phyloP scores from a whole-genome alignment of 306 rosid species.

The Cyamopsis tetragonoloba region DNA sequence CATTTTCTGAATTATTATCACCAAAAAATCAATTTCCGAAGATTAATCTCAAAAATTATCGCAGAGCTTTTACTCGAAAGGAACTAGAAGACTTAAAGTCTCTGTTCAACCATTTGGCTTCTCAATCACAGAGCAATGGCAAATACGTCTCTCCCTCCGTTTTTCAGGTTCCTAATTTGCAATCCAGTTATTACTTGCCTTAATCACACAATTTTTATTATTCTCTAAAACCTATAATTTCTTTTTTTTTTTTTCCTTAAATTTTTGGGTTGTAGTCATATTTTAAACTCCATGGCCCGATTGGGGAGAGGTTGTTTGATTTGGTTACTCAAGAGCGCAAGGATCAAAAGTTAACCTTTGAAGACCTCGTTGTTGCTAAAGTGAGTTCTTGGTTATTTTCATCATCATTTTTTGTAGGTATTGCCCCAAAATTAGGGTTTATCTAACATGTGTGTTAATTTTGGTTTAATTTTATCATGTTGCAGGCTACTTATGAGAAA shows the following conservation, averaged over 20 bases:
- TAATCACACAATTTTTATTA: not conserved
- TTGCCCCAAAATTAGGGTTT: not conserved
- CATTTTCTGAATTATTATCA: not conserved
- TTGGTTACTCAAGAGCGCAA: slow-evolving; percentile 68
- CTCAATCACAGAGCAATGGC: slow-evolving; percentile 57
- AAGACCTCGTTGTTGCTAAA: slow-evolving; percentile 83
- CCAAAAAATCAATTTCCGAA: not conserved
- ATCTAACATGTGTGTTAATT: not conserved
- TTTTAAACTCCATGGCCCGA: slow-evolving; percentile 59
- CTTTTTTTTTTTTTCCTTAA: not conserved
- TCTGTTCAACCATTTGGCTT: slow-evolving; percentile 50
- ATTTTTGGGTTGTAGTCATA: slow-evolving; percentile 33
- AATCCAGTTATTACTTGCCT: not conserved
- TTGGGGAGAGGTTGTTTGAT: slow-evolving; percentile 74
- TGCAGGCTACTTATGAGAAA: slow-evolving; percentile 78
- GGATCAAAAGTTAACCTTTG: slow-evolving; percentile 70
- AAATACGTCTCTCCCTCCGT: slow-evolving; percentile 48
- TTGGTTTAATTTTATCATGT: slow-evolving; percentile 21
- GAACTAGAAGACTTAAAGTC: slow-evolving; percentile 60
- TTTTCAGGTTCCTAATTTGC: slow-evolving; percentile 59
- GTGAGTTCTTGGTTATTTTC: slow-evolving; percentile 33
- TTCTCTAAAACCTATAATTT: not conserved
- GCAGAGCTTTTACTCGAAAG: slow-evolving; percentile 73
- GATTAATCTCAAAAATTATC: not conserved
- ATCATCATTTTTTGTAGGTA: not conserved